Base-by-base conservation (phyloP, 495 filamentous ascomycete species). In the Xylaria intraflava region DNA sequence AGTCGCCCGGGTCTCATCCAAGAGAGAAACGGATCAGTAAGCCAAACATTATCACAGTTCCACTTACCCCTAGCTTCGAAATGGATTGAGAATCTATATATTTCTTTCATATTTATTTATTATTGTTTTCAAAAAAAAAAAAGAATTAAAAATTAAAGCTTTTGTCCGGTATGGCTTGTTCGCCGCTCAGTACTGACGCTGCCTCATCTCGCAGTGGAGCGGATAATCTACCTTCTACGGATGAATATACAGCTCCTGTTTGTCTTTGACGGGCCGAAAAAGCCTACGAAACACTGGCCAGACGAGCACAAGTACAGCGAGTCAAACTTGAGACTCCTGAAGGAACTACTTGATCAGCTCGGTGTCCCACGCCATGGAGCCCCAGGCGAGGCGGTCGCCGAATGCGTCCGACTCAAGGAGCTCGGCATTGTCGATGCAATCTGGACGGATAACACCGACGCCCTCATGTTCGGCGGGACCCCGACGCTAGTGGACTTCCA, bases 381-480 rank as follows among this genome's bases (percentile, higher is more conserved):
- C 11, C 65, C 65, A 9, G 60, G 53, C 16, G 62, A 65, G 45
- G 60, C 62, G 10, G 65, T 57, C 42, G 65, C 65, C 14, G 65
- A 65, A 12, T 65, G 65, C 27, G 65, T 57, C 22, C 60, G 54
- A 24, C 59, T 68, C 41, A 58, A 68, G 36, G 40, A 38, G 6
- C 49, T 58, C 8, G 60, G 56, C n/a, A 12, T 65, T 8, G 54
- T 65, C 11, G 60, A 65, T 39, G 65, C 46, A 14, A 54, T 62
- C 8, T 67, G 62, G 65, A 65, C 65, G 1, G 65, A 67, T n/a
- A 56, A 67, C 50, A 62, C 57, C 8, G 62, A 62, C 43, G 49
- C 52, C 7, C 51, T 65, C 16, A 61, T 64, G 43, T 65, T 62
- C 35, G 59, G 65, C 42, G 51, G 42, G 3, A 61, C 55, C 43